Conservation (phyloP, 441 rosid species). For the Pelargonium cotyledonis region DNA sequence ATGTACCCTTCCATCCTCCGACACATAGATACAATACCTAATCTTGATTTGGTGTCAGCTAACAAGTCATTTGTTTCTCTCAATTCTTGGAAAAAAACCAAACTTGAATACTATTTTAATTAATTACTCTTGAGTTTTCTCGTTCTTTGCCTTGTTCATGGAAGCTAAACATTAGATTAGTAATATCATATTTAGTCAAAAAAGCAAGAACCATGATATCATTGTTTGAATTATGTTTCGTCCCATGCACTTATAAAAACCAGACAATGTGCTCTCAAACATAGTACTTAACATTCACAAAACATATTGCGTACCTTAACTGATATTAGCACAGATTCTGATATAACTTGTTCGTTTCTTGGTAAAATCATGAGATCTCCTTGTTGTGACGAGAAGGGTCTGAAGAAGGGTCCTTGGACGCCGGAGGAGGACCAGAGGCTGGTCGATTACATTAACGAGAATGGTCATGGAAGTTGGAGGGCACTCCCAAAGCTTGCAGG, state of each 20-base stretch:
- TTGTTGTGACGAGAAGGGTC: conserved; percentile 14
- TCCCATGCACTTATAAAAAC: conserved; percentile 19
- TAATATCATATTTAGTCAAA: too few species aligned
- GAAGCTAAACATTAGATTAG: too few species aligned
- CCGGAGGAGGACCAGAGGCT: conserved; percentile 34
- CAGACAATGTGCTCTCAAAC: too few species aligned
- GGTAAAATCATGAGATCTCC: conserved; percentile 28
- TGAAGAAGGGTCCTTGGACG: conserved; percentile 44
- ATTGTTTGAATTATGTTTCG: conserved; percentile 18
- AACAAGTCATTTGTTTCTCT: too few species aligned
- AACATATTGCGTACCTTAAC: too few species aligned
- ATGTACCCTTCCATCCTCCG: conserved; percentile 2
- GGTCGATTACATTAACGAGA: conserved; percentile 23
- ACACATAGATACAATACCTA: conserved; percentile 8
- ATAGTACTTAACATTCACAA: too few species aligned
- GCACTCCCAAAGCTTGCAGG: conserved; percentile 36
- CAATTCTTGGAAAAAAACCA: too few species aligned
- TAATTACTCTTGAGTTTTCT: too few species aligned
- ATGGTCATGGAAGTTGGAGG: conserved; percentile 37
- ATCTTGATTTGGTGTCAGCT: not conserved
- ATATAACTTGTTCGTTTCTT: not conserved
- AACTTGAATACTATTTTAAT: too few species aligned
- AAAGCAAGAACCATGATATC: conserved; percentile 15
- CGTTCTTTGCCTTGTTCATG: too few species aligned
- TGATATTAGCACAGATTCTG: not conserved